Evolutionary conservation across 1,284 basidiomycete genomes (phyloP), one percentile per base, ranked within the genome.

Genomic region (Malassezia restricta): DNA sequence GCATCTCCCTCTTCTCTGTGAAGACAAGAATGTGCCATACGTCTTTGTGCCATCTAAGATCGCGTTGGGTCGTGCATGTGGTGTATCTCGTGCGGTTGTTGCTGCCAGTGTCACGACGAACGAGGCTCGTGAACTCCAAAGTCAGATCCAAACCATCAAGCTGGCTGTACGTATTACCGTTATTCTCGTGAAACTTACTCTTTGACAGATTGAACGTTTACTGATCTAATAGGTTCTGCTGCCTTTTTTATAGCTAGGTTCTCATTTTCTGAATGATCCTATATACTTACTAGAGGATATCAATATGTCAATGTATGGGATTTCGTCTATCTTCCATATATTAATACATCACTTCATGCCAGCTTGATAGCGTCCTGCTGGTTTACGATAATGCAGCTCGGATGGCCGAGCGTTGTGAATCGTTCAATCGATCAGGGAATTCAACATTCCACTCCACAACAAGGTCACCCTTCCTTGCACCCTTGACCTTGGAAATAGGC

Each of bases 21-120:
- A 99, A 77, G 94, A 99, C 79, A 99, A 99, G 88, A 94, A 94
- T 77, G 90, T 95, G 43, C 87, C 87, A 11, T 96, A 96, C 77
- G 80, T 96, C 69, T 98, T 95, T 76, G 80, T 98, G 40, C 87
- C 87, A 37, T 87, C 84, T 52, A 94, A 94, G 77, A 87, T 87
- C 54, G 91, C 92, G 15, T 80, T 98, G 33, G 94, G 92, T 43
- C 82, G 92, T 52, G 92, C 92, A 38, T 98, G 92, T 76, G 89
- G 91, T 60, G 92, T 99, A 46, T 85, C 87, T 39, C 79, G 94
- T 58, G 87, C 92, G 35, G 94, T 98, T 64, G 96, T 99, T 60
- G 83, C 92, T 58, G 87, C 85, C 43, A 90, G 86, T 65, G 84
- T 98, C 58, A 96, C 89, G 27, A 96, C 90, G 57, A 92, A 90